Evolutionary conservation across 331 rosid genomes (phyloP), one percentile per base, ranked within the genome.

Genomic region (Telfairia occidentalis): DNA sequence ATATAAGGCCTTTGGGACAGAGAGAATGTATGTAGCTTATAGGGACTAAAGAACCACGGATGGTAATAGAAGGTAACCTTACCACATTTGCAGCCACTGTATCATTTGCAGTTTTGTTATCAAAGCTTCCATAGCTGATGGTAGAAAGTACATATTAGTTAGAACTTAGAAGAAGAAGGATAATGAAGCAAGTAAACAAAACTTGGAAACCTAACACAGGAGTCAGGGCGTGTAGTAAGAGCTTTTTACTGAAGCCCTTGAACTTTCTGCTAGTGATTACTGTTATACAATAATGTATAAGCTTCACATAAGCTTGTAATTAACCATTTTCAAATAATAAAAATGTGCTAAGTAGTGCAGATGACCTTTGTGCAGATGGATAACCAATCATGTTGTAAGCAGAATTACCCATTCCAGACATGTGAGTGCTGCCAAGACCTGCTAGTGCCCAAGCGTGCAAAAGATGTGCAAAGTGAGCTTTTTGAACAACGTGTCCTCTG

Each of bases 401-500:
- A 79, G 95, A 88, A 91, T 88, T 94, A 89, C 87, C 90, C 89
- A 94, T 87, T 88, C 99, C 99, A 87, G 96, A 95, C 91, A 90
- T 83, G 88, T 95, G 96, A 86, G 83, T 83, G 98, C 92, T 89
- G 98, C 98, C 89, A 87, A 89, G 85, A 88, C 99, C 99, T 95
- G 97, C 96, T 91, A 91, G 97, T 90, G 96, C 92, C 93, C 96
- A 87, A 88, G 96, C 82, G 96, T 95, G 97, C 93, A 88, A 95
- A 94, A 92, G 87, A 88, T 85, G 99, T 95, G 97, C 84, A 79
- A 86, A 65, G 96, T 92, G 97, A 95, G 98, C 96, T 87, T 87
- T 88, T 74, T 84, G 85, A 82, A 77, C 75, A 85, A 88, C 69
- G 96, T 95, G 98, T 79, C 89, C 84, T 80, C 67, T 77, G 84